A percentile compares a stretch with the other conserved stretches of the same genome.
Evolutionary conservation across 163 green algal species (phyloP).

Genomic region (Volvox carteri): DNA sequence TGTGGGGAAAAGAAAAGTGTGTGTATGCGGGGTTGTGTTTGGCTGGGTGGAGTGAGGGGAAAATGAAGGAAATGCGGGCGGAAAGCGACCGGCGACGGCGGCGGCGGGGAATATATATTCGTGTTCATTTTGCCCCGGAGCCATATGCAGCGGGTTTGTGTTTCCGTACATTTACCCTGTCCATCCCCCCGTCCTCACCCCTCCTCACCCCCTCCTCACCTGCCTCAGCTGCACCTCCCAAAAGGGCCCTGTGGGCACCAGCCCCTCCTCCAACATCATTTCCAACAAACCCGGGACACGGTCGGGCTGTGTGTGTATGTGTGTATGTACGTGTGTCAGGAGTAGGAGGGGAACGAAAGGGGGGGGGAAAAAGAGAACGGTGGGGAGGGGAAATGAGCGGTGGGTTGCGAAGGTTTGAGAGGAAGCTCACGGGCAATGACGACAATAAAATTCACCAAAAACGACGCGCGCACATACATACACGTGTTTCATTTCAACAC

Average conservation of each 20-base stretch:
- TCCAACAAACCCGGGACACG: constrained; percentile 22
- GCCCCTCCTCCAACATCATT: constrained; percentile 33
- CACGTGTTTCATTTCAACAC: neutral
- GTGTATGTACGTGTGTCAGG: no score
- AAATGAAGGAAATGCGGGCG: neutral
- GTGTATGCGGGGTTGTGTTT: neutral
- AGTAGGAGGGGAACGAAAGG: no score
- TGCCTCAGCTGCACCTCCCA: constrained; percentile 41
- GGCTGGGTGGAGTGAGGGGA: neutral
- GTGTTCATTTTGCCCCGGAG: no score
- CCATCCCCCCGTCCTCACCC: neutral
- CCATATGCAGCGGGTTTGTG: no score
- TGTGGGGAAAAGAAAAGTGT: neutral
- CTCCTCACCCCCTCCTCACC: neutral
- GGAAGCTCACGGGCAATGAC: no score
- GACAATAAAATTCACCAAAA: no score
- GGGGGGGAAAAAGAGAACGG: no score
- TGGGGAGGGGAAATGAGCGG: no score
- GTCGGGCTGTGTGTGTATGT: constrained; percentile 28
- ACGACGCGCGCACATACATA: no score
- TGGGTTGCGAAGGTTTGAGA: no score
- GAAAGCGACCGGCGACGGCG: neutral
- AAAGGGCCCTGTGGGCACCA: neutral
- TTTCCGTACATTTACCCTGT: no score
- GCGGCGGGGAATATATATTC: no score